Base-by-base conservation (phyloP, 495 filamentous ascomycete genomes). In the Podospora pseudoanserina region DNA sequence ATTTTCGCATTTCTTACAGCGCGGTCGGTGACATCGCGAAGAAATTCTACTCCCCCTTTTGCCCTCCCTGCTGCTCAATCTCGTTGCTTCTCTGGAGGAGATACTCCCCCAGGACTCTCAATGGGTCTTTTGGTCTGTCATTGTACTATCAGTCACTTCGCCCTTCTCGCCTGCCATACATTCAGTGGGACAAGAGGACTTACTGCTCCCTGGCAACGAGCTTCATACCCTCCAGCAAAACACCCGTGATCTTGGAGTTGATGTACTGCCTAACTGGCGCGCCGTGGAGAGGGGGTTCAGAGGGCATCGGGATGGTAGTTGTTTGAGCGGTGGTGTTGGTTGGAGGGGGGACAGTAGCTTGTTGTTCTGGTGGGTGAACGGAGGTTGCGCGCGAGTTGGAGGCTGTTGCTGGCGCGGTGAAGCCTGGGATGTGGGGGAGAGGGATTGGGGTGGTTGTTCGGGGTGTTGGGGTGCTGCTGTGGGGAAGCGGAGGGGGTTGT, bases 211-310 rank as follows among this genome's bases (percentile, higher is more conserved):
- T 88, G 3, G 91, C 92, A 49, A 99, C 71, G 71, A 85, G 80
- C 84, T 97, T 98, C 93, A 99, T 94, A 6, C 92, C 95, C 72
- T 97, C 94, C 44, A 99, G 77, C 69, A 99, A 75, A 64, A 89
- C 86, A 7, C 89, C 90, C 18, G 93, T 94, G 65, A 99, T 87
- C 74, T 93, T 93, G 75, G 88, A 83, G 72, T 98, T 98, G 77
- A 99, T 80, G 79, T 97, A 99, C 68, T 91, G 88, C 39, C 95
- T 86, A 3, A 92, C 91, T 4, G 94, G 92, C 1, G 92, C 92
- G 55, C 95, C 95, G 72, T 97, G 92, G 1, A 85, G 79, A 2
- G 78, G 83, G 13, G 87, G 80, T 75, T 86, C 79, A 70, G 81
- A 67, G 23, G 86, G 84, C 73, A 87, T 80, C 49, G 82, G 75